These are phyloP conservation scores for Parvularia atlantis DNA, from an alignment of 78 protist species.

Conservation along the genomic window DNA sequence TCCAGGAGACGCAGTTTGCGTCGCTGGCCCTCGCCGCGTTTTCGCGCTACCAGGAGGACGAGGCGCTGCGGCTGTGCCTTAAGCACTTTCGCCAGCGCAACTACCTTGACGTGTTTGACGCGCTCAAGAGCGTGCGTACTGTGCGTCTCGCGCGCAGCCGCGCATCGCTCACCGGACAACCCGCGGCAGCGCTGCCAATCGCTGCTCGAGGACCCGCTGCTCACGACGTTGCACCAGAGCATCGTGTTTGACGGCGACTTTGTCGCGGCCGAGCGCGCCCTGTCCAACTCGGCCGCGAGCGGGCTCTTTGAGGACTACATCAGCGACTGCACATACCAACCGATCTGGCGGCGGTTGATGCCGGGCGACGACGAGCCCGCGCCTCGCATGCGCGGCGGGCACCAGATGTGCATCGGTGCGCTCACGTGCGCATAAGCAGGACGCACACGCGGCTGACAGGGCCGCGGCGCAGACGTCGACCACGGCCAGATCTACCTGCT, in stretches of 20 bases:
- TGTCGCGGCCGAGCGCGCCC: neutral
- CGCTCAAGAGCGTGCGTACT: no score
- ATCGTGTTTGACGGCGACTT: neutral
- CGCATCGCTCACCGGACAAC: no score
- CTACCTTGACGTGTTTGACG: neutral
- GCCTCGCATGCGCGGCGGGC: slow-evolving; percentile 7
- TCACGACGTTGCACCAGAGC: neutral
- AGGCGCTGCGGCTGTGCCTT: neutral
- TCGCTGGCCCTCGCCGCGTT: no score
- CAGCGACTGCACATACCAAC: neutral
- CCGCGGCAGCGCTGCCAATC: neutral
- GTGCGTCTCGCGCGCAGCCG: no score
- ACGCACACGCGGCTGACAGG: no score
- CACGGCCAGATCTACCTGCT: neutral
- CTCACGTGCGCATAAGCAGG: no score
- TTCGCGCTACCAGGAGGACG: neutral
- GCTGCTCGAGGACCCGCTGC: neutral
- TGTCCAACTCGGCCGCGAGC: neutral
- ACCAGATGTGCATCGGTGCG: slow-evolving; percentile 3
- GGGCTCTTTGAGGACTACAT: neutral
- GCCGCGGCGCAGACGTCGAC: no score
- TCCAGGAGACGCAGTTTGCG: neutral
- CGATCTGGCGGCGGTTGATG: neutral
- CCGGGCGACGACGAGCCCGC: neutral
- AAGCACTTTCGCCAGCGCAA: neutral